Evolutionary conservation across 2,329 filamentous ascomycete species (phyloP).

Genomic region (Diaporthe batatas): DNA sequence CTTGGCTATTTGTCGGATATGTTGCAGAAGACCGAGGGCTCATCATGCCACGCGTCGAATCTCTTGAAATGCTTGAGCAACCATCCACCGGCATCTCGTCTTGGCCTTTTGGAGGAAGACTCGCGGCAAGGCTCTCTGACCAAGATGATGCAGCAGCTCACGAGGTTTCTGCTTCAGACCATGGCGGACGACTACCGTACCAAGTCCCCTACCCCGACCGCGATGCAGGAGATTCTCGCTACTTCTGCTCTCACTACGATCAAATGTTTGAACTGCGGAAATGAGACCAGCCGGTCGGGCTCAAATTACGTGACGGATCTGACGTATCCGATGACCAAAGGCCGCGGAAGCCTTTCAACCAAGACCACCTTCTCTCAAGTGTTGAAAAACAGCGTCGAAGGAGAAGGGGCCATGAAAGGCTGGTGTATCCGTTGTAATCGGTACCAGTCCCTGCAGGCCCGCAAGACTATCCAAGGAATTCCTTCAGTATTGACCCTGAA

Average conservation of each 20-base stretch:
- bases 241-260: constrained; percentile 81
- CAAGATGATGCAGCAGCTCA: constrained; percentile 86
- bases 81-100: constrained; percentile 80
- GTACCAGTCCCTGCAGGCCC: constrained; percentile 88
- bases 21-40: constrained; percentile 94
- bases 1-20: constrained; percentile 97
- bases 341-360: constrained; percentile 63
- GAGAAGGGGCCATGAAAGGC: constrained; percentile 88
- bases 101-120: constrained; percentile 89
- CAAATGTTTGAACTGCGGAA: constrained; percentile 86
- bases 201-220: constrained; percentile 70
- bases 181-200: constrained; percentile 82
- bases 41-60: constrained; percentile 97
- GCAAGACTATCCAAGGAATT: constrained; percentile 85
- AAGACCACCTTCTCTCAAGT: constrained; percentile 86
- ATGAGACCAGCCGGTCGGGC: constrained; percentile 84
- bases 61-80: constrained; percentile 90
- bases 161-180: constrained; percentile 86
- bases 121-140: constrained; percentile 79
- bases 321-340: constrained; percentile 75
- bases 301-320: constrained; percentile 88
- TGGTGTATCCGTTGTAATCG: constrained; percentile 94
- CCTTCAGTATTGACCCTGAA: constrained; percentile 92
- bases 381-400: constrained; percentile 91
- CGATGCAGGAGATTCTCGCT: constrained; percentile 82